phyloP scores from a whole-genome alignment of 139 green algal species.

The Chlamydomonas schloesseri region DNA sequence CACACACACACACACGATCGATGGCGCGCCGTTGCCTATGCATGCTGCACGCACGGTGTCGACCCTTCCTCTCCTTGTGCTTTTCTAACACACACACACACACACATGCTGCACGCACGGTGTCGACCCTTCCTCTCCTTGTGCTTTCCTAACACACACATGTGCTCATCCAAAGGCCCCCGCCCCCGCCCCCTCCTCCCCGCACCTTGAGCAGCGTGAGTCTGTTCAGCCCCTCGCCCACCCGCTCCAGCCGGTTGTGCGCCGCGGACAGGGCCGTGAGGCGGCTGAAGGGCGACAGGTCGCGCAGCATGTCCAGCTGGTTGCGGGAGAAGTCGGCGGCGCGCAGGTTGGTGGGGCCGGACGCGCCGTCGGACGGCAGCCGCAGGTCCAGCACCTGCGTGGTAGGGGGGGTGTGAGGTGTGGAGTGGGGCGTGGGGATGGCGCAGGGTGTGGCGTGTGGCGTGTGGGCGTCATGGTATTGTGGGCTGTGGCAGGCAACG shows the following conservation, averaged over 20 bases:
- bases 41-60: too few species aligned
- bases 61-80: too few species aligned
- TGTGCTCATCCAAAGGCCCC: too few species aligned
- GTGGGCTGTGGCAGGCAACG: too few species aligned
- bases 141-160: too few species aligned
- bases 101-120: too few species aligned
- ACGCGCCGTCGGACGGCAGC: background rate
- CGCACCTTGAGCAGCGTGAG: slow-evolving; percentile 46
- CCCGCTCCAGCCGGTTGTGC: slow-evolving; percentile 52
- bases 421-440: background rate
- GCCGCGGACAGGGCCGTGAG: slow-evolving; percentile 54
- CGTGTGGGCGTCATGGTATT: too few species aligned
- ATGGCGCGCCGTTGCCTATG: too few species aligned
- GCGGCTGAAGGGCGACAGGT: slow-evolving; percentile 51
- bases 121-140: too few species aligned
- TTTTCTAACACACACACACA: too few species aligned
- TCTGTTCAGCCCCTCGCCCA: slow-evolving; percentile 23
- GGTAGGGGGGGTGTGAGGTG: background rate
- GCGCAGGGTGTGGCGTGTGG: background rate
- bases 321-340: slow-evolving; percentile 65
- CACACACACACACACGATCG: too few species aligned
- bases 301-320: slow-evolving; percentile 44
- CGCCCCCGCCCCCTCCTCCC: background rate
- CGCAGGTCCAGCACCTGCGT: slow-evolving; percentile 56
- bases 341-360: slow-evolving; percentile 60